Evolutionary conservation across 257 asterid species (phyloP), one percentile per base, ranked within the genome.

Genomic region (Thymus quinquecostatus): DNA sequence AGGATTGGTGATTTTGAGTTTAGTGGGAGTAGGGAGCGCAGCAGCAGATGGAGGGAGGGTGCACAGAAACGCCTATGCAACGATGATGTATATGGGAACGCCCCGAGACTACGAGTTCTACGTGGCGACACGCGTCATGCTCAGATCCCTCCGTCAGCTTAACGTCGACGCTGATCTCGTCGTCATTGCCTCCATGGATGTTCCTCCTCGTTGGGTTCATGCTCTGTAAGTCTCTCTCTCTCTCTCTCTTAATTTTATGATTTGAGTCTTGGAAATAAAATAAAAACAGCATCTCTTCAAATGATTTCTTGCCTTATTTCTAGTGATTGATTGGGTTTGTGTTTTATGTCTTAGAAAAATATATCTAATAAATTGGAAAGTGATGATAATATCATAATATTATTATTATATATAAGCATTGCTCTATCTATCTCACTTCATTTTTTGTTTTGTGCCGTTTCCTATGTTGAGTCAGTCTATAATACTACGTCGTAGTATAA

Each of bases 21-120:
- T 63, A 9, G 57, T 38, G 30, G 38, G 8, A 9, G 14, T 9
- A 54, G 68, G 45, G 50, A 62, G 54, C 12, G 79, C 58, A 1
- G 78, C 53, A 3, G 44, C 4, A 3, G 6, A 43, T 43, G 10
- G 48, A 0, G 64, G 58, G 3, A n/a, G 8, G 51, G 72, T 21
- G 79, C 86, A 85, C 73, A 81, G 68, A 43, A 83, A 87, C 79
- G 98, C 98, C 0, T 93, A 93, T 69, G 97, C 96, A 1, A 93
- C 98, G 8, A 93, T 93, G 97, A 93, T 93, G 96, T 93, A 93
- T 43, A 93, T 91, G 98, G 98, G 98, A 0, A 93, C 98, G 5
- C 97, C 98, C 0, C 79, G 98, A 55, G 98, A 93, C 71, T 93
- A 93, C 73, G 98, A 93, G 71, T 93, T 91, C 85, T 93, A 93